Base-by-base conservation (phyloP, 2,329 filamentous ascomycete genomes). In the Diaporthe vexans region DNA sequence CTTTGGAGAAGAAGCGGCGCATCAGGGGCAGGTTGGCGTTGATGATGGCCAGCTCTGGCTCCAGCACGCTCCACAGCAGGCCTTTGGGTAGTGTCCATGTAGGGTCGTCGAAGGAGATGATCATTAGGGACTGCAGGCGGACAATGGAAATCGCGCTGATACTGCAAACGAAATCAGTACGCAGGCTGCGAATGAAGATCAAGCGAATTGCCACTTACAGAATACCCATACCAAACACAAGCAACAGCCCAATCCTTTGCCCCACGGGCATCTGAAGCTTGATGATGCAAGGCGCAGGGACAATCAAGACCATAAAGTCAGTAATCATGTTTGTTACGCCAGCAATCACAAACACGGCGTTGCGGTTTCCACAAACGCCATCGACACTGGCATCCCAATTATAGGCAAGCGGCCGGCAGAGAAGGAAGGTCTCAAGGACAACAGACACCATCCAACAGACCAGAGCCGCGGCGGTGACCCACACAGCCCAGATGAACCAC, bases 51-150 rank as follows among this genome's bases (percentile, higher is more conserved):
- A 73, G 63, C 37, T 73, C 63, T 1, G 72, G 72, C n/a, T 73
- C 72, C 15, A 73, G 43, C 9, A 73, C 72, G 3, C 63, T 73
- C 72, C 72, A 73, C 0, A 73, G 46, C 21, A 73, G 72, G 21
- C 72, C 72, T 63, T 63, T 73, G 3, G 63, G 72, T 19, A 73
- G 43, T 13, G 72, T 71, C 33, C 35, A 71, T 6, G 72, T 71
- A 4, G 72, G 56, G 5, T 73, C 72, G 1, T 57, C 59, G 46
- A 73, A 73, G 17, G 63, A 61, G 43, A 73, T 71, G 5, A 35
- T 48, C 40, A 65, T 71, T 15, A 73, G 33, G 3, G 72, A 71
- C n/a, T 54, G 33, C 13, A 73, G 46, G 15, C 72, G 57, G 46
- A 73, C 48, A 21, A 73, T 74, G 26, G 56, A 70, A 21, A 73